Percentiles rank a stretch among this genome's conserved stretches.
phyloP scores from a whole-genome alignment of 1,284 basidiomycete genomes.

The Erythrobasidium hasegawianum region DNA sequence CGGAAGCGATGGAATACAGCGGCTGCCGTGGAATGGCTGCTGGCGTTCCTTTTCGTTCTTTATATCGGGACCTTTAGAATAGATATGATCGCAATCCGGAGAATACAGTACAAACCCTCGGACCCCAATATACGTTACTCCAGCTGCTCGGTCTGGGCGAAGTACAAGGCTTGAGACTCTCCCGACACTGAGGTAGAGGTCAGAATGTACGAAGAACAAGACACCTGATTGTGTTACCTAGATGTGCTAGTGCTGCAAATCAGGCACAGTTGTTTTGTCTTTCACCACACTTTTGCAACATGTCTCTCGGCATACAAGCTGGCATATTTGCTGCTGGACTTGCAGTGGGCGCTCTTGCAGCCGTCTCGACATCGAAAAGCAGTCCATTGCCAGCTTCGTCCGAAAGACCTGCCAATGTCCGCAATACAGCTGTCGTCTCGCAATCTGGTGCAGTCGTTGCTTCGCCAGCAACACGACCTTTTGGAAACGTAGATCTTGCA shows the following conservation, averaged over 20 bases:
- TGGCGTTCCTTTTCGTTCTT: not conserved
- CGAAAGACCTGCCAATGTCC: not conserved
- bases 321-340: constrained; percentile 27
- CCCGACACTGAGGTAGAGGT: no score
- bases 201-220: no score
- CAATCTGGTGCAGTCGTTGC: not conserved
- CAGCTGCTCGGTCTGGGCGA: not conserved
- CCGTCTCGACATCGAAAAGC: constrained; percentile 3
- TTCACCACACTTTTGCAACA: not conserved
- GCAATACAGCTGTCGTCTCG: not conserved
- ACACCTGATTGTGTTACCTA: no score
- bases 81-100: not conserved
- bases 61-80: not conserved
- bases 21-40: not conserved
- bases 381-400: not conserved
- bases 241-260: no score
- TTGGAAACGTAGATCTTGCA: constrained; percentile 3
- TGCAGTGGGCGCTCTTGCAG: constrained; percentile 24
- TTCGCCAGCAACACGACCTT: not conserved
- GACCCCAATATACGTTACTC: no score
- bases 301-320: constrained; percentile 30
- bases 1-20: not conserved
- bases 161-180: not conserved
- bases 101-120: no score
- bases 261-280: not conserved